These are phyloP conservation scores for Phytopythium delawarense DNA, from an alignment of 352 stramenopile genomes.

Conservation along the genomic window DNA sequence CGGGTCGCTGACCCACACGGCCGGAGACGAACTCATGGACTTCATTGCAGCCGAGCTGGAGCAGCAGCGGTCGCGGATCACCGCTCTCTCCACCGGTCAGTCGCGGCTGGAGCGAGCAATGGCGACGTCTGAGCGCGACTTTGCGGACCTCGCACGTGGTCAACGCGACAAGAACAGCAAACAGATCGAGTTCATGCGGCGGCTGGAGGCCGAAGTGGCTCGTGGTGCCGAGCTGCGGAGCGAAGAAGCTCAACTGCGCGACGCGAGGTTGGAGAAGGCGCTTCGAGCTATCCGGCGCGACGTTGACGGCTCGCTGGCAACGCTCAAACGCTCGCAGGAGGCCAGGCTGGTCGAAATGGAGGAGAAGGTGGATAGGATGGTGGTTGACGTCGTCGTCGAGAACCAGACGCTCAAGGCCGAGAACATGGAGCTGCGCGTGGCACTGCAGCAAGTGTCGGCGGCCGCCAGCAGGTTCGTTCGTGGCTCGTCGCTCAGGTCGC, in stretches of 20 bases:
- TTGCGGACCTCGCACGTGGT: conserved; percentile 22
- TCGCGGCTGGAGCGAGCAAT: conserved; percentile 27
- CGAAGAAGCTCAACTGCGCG: conserved; percentile 31
- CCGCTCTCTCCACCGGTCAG: conserved; percentile 19
- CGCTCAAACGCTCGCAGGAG: conserved; percentile 17
- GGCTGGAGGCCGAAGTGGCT: conserved; percentile 35
- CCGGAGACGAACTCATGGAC: conserved; percentile 34
- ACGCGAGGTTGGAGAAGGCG: conserved; percentile 14
- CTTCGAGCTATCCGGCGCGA: background rate
- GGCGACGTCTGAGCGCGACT: conserved; percentile 17
- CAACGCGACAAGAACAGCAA: conserved; percentile 27
- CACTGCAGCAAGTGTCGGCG: conserved; percentile 18
- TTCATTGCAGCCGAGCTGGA: conserved; percentile 48
- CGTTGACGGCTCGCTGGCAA: conserved; percentile 24
- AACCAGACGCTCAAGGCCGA: conserved; percentile 36
- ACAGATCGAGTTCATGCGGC: conserved; percentile 32
- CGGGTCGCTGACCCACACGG: background rate
- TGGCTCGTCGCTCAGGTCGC: background rate
- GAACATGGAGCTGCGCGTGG: conserved; percentile 34
- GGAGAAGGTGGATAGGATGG: conserved; percentile 32
- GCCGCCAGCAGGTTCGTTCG: conserved; percentile 9
- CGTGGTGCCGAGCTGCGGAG: conserved; percentile 23
- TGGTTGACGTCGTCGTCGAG: conserved; percentile 36
- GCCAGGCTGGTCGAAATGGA: conserved; percentile 21
- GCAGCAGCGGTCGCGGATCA: conserved; percentile 31